Evolutionary conservation across 1,284 basidiomycete species (phyloP).

Genomic region (Pisolithus thermaeus): DNA sequence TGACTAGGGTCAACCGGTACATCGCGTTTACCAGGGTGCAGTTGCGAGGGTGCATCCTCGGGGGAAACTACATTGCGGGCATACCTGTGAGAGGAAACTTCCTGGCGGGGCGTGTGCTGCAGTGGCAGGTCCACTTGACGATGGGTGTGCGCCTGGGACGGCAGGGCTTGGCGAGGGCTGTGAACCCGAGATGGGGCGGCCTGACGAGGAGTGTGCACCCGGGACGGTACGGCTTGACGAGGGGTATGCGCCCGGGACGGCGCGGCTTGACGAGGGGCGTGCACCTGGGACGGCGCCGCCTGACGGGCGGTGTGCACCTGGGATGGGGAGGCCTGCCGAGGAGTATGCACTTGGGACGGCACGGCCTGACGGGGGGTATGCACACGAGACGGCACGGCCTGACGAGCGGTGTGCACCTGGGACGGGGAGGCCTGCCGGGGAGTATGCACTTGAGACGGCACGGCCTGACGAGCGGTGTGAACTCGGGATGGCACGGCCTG

Average conservation of each 20-base stretch:
- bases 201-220: not conserved
- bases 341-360: no score
- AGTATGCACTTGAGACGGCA: slow-evolving; percentile 12
- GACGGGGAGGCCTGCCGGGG: not conserved
- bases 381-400: not conserved
- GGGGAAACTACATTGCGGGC: no score
- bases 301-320: no score
- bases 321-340: no score
- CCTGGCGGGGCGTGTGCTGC: not conserved
- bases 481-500: not conserved
- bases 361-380: not conserved
- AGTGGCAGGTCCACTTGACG: not conserved
- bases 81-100: no score
- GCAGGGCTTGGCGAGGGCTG: not conserved
- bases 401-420: not conserved
- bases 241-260: slow-evolving; percentile 9
- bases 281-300: no score
- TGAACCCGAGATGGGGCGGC: not conserved
- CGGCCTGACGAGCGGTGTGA: slow-evolving; percentile 1
- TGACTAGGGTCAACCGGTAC: not conserved
- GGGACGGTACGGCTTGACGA: not conserved
- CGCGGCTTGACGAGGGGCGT: slow-evolving; percentile 6
- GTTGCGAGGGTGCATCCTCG: not conserved
- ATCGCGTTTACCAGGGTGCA: not conserved
- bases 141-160: not conserved